Base-by-base conservation (phyloP, 2,329 filamentous ascomycete species). In the Sarocladium kiliense region DNA sequence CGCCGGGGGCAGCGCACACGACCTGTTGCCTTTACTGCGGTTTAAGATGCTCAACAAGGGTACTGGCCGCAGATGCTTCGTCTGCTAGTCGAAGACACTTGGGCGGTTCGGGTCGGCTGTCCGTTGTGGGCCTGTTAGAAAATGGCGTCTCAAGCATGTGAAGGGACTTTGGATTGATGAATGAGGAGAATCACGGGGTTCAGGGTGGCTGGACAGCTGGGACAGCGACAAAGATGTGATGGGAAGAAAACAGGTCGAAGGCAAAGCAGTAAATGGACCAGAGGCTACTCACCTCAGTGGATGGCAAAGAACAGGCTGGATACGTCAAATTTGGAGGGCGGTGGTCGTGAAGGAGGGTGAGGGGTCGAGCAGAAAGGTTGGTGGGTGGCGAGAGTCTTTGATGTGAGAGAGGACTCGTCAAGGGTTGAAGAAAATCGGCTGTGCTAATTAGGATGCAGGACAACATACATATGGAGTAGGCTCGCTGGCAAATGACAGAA, bases 21-120 rank as follows among this genome's bases (percentile, higher is more conserved):
- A 72, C 67, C 68, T 68, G 58, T 71, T 72, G 57, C 70, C 69
- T 58, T 68, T 70, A 65, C 63, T 60, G 67, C 64, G 57, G 54
- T 50, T 54, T 55, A 60, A 42, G 50, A 32, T 51, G 26, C 7
- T 51, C 47, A 51, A 30, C 44, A 47, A 47, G 44, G 44, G 44
- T 47, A 6, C 44, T 23, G 44, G 44, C 25, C 44, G 18, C 45
- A 30, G 55, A 50, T 30, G 55, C 37, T n/a, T 30, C 41, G 7
- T 25, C 19, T 23, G 30, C 47, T 51, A 51, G 47, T 51, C 47
- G 30, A 34, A 18, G 10, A 51, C 30, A 36, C 47, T 36, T 51
- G 27, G 27, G 30, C 47, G 27, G 47, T 51, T 51, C 47, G 47
- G 47, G 47, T 7, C 47, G 47, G 18, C 30, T 34, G 47, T 34